Base-by-base conservation (phyloP, 176 grass and related monocot genomes). In the Paspalum notatum region DNA sequence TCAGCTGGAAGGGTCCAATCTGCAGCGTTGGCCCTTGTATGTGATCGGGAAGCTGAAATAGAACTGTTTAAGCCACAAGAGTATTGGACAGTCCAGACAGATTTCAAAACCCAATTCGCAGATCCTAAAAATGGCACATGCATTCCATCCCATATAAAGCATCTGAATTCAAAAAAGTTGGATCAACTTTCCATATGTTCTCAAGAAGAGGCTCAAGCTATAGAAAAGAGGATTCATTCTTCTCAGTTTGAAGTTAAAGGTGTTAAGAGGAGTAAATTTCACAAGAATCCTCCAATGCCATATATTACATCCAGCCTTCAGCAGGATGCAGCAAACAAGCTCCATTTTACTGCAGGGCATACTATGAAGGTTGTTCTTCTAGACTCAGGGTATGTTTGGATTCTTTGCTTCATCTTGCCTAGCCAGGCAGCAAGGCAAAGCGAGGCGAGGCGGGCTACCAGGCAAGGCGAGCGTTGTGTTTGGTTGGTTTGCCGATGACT, bases 301-400 rank as follows among this genome's bases (percentile, higher is more conserved):
- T 95, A 88, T 89, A 98, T 98, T 80, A 98, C 95, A 84, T 98
- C 95, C 65, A 95, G 88, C 80, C 87, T 98, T 63, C 95, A 98
- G 83, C 92, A 95, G 83, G 95, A 95, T 89, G 87, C 95, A 43
- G 92, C 86, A 55, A 93, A 82, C 87, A 98, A 93, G 67, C 84
- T 93, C 51, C 74, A 87, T 72, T 98, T 95, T 84, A 62, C 61
- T 76, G 88, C 92, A 54, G 78, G 83, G 17, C 43, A 91, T 72
- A 98, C 92, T 70, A 95, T 98, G 95, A 98, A 98, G 92, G 95
- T 93, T 70, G 79, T 77, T 85, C 26, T 84, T 16, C 38, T 76
- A n/a, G 55, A 65, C 26, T 73, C n/a, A n/a, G n/a, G n/a, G n/a
- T n/a, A n/a, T n/a, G n/a, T n/a, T n/a, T n/a, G n/a, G n/a, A n/a